Conservation (phyloP, 257 asterid genomes). For the Vinca minor region DNA sequence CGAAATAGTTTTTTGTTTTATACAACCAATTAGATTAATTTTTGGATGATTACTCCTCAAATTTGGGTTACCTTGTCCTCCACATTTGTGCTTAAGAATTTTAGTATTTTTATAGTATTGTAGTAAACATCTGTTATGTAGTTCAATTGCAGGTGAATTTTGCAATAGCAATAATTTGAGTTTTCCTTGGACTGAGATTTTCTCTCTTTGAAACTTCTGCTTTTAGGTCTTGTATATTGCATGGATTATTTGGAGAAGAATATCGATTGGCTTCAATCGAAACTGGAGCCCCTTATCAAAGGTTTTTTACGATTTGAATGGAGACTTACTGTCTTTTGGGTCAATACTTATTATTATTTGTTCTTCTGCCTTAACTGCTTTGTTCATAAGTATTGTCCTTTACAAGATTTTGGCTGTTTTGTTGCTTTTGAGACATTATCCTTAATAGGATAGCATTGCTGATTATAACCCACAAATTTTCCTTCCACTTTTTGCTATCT, state of each 20-base stretch:
- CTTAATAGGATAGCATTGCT: no score
- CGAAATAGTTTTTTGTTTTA: no score
- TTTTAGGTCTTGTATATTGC: conserved; percentile 83
- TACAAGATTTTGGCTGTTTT: background rate
- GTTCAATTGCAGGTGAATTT: background rate
- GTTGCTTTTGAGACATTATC: background rate
- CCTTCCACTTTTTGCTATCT: background rate
- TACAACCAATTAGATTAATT: no score
- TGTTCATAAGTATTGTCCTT: background rate
- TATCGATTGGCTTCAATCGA: conserved; percentile 84
- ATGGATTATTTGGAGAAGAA: conserved; percentile 94
- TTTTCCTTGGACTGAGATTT: background rate
- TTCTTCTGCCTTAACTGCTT: background rate
- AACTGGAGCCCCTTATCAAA: no score
- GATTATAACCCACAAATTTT: no score
- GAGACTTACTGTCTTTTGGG: no score
- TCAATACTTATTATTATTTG: no score
- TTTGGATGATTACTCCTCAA: background rate
- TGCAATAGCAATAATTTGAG: background rate
- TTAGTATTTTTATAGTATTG: background rate
- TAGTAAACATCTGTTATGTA: background rate
- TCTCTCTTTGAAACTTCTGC: background rate
- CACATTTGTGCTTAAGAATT: background rate
- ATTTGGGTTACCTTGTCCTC: background rate
- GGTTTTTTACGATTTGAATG: no score